Conservation (phyloP, 164 flowering plant species). For the Dillenia suffruticosa region DNA sequence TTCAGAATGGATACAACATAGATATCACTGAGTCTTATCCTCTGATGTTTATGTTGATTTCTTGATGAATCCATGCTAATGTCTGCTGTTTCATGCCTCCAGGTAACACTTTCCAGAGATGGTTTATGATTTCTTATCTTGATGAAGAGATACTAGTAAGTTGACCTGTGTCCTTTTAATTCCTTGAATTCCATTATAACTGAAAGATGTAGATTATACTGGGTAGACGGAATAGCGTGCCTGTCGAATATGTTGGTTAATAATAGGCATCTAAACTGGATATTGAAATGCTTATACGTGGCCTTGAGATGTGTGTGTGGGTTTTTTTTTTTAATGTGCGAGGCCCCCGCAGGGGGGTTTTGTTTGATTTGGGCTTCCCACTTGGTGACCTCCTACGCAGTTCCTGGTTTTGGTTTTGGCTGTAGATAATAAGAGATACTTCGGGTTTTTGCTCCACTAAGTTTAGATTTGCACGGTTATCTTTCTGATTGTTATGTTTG, state of each 20-base stretch:
- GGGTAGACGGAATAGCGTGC: too few species aligned
- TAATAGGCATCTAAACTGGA: too few species aligned
- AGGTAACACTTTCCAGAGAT: conserved; percentile 71
- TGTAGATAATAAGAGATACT: too few species aligned
- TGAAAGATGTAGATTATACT: too few species aligned
- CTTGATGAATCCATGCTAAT: not conserved
- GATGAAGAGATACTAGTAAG: conserved; percentile 94
- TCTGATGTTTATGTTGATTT: not conserved
- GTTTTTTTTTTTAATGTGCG: too few species aligned
- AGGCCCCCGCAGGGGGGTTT: not conserved
- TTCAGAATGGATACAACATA: too few species aligned
- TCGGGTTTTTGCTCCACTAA: too few species aligned
- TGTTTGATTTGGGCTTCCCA: not conserved
- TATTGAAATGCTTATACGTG: too few species aligned
- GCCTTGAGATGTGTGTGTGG: too few species aligned
- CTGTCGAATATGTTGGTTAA: not conserved
- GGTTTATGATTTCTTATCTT: conserved; percentile 93
- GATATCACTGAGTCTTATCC: not conserved
- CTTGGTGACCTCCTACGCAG: too few species aligned
- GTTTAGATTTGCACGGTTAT: not conserved
- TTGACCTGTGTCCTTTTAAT: not conserved
- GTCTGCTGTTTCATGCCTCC: conserved; percentile 13
- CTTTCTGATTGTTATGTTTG: not conserved
- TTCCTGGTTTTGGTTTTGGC: too few species aligned
- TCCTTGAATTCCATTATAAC: too few species aligned